Conservation (phyloP, 1,284 basidiomycete species). For the Cutaneotrichosporon sp. region DNA sequence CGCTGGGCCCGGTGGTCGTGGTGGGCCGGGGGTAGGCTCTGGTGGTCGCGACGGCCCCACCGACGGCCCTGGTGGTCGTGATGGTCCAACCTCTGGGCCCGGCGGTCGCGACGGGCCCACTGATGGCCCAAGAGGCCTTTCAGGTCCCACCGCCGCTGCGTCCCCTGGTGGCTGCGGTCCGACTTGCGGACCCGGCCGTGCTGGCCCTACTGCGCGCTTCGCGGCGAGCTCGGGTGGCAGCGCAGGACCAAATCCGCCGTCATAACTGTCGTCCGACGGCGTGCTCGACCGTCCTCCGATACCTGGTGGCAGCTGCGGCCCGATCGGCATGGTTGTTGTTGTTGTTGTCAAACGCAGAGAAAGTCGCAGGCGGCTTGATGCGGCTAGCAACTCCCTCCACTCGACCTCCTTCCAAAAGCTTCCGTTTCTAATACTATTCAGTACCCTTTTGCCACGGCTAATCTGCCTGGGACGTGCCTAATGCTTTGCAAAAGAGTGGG, state of each 20-base stretch:
- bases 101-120: background rate
- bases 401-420: no score
- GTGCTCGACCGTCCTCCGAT: background rate
- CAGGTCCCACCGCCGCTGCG: slow-evolving; percentile 4
- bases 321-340: slow-evolving; percentile 13
- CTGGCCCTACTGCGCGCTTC: slow-evolving; percentile 13
- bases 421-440: no score
- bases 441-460: no score
- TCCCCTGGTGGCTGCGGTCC: background rate
- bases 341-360: background rate
- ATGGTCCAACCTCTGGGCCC: background rate
- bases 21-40: background rate
- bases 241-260: slow-evolving; percentile 59
- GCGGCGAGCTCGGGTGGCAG: slow-evolving; percentile 39
- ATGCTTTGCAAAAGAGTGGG: no score
- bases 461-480: no score
- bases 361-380: no score
- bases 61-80: background rate
- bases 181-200: no score
- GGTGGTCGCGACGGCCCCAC: slow-evolving; percentile 1
- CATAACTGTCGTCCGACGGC: slow-evolving; percentile 54
- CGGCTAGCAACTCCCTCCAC: no score
- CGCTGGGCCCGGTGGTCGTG: background rate
- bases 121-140: slow-evolving; percentile 7
- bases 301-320: slow-evolving; percentile 17